Base-by-base conservation (phyloP, 108 stramenopile genomes). In the Nannochloropsis granulata region DNA sequence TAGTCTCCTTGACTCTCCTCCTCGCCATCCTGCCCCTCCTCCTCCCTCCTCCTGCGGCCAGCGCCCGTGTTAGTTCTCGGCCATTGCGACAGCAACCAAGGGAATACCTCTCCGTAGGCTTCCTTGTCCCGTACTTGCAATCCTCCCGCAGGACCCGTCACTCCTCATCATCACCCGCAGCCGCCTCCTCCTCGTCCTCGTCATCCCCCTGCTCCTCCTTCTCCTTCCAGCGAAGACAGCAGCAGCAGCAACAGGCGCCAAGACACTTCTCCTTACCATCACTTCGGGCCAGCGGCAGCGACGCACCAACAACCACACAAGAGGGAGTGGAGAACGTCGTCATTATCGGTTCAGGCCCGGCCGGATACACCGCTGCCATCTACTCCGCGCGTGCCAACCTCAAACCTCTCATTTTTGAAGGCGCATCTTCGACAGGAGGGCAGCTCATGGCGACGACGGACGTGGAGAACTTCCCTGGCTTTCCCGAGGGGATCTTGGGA, bases 391-490 rank as follows among this genome's bases (percentile, higher is more conserved):
- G 88, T 34, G 88, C 88, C 0, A 88, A 87, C 44, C 81, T 88
- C 21, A 86, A 88, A 42, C 88, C 88, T 19, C 11, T 88, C 9
- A 24, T 86, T 43, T 88, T 87, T 82, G 86, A 86, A 84, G 88
- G 88, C 19, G 34, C 85, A 23, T 81, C 12, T 7, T 82, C 83
- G 13, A 86, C 86, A 21, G 88, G 88, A n/a, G 87, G 87, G 9
- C 87, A 88, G 83, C 86, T 88, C 14, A 88, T 88, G 87, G 80
- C 86, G 11, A 88, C 87, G 13, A 86, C 87, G 14, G 87, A 87
- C 8, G 86, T 87, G 79, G 86, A 87, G 81, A 87, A 87, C 11
- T 87, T 87, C 43, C 86, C 86, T 8, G 86, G 86, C 8, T 87
- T 86, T 24, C 86, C 86, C 1, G 82, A 45, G 11, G 86, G 86